Conservation (phyloP, 306 rosid species). For the Lathyrus aphaca region DNA sequence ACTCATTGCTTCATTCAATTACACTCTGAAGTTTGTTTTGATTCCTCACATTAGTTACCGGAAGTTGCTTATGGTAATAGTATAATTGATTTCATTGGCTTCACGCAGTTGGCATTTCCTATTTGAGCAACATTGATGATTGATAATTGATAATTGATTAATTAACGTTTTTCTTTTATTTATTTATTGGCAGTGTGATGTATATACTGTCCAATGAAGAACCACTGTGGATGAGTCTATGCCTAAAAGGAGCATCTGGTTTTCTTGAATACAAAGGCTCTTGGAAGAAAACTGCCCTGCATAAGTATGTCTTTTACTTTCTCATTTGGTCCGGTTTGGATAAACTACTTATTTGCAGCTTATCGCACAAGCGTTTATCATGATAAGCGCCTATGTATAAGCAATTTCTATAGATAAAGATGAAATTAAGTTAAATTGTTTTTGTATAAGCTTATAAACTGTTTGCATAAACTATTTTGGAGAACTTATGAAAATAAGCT, state of each 20-base stretch:
- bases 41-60: neutral
- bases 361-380: no score
- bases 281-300: constrained; percentile 86
- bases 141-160: neutral
- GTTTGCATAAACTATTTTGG: no score
- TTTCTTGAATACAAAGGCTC: constrained; percentile 77
- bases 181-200: constrained; percentile 66
- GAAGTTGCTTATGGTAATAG: neutral
- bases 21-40: neutral
- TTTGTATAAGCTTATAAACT: no score
- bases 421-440: no score
- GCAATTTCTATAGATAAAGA: no score
- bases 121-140: neutral
- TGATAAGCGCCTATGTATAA: no score
- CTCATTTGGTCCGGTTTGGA: neutral
- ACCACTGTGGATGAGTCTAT: constrained; percentile 84
- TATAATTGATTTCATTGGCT: constrained; percentile 1
- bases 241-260: constrained; percentile 64
- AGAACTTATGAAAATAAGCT: no score
- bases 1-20: constrained; percentile 25
- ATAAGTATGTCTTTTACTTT: constrained; percentile 54
- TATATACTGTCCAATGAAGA: constrained; percentile 89
- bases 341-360: no score
- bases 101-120: neutral
- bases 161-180: neutral